Conservation (phyloP, 2,329 filamentous ascomycete genomes). For the Beauveria scarabaeidicola region DNA sequence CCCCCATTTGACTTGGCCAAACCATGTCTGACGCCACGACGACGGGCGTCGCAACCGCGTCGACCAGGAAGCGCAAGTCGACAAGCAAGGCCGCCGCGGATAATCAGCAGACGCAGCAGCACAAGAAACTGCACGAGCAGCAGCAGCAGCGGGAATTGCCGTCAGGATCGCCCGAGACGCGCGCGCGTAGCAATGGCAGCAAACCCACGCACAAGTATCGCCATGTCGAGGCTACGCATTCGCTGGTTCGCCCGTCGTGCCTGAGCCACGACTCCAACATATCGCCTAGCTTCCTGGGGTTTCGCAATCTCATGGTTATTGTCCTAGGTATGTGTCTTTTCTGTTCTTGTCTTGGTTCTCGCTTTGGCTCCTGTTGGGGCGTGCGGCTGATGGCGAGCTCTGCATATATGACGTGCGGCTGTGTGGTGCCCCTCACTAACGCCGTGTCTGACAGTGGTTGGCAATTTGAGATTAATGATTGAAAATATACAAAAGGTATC, state of each 20-base stretch:
- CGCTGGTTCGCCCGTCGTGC: conserved; percentile 61
- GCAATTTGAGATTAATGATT: conserved; percentile 88
- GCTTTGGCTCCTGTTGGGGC: background rate
- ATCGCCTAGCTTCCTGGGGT: conserved; percentile 81
- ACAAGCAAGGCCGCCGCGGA: conserved; percentile 8
- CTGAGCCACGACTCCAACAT: conserved; percentile 72
- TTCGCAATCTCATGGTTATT: conserved; percentile 92
- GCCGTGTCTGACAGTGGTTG: conserved; percentile 55
- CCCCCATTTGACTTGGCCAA: background rate
- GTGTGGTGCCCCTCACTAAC: conserved; percentile 11
- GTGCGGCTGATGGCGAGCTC: background rate
- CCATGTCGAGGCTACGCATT: conserved; percentile 84
- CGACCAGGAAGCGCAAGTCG: conserved; percentile 11
- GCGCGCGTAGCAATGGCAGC: conserved; percentile 12
- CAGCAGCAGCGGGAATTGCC: conserved; percentile 18
- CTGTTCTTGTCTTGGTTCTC: background rate
- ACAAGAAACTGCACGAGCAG: conserved; percentile 18
- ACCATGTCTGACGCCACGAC: conserved; percentile 27
- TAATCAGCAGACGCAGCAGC: background rate
- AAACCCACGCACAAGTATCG: conserved; percentile 60
- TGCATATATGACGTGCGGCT: conserved; percentile 5
- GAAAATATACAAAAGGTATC: conserved; percentile 89
- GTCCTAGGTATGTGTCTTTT: conserved; percentile 57
- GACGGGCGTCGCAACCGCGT: conserved; percentile 24
- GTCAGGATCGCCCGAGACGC: conserved; percentile 12